A percentile compares a stretch with the other conserved stretches of the same genome.
These are phyloP conservation scores for Erucastrum elatum DNA, from an alignment of 345 rosid genomes.

Conservation along the genomic window DNA sequence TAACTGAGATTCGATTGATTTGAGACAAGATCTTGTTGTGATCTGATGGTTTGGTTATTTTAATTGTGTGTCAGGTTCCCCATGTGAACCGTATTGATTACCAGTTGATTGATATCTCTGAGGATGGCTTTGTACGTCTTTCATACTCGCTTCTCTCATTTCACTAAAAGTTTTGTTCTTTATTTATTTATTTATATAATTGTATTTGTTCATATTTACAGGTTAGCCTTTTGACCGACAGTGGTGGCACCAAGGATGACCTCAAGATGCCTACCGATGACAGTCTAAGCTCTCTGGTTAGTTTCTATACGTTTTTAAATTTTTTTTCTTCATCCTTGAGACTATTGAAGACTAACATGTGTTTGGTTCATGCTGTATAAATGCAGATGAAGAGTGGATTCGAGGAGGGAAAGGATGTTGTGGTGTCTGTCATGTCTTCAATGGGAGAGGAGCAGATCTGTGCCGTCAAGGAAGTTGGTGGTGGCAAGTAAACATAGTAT, in stretches of 20 bases:
- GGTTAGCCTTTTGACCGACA: constrained; percentile 77
- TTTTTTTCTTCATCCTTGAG: not conserved
- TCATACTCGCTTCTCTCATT: not conserved
- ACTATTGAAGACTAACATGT: no score
- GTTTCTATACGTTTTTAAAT: not conserved
- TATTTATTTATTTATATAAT: no score
- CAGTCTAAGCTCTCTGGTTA: constrained; percentile 57
- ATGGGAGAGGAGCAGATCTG: constrained; percentile 97
- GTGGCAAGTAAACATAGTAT: constrained; percentile 41
- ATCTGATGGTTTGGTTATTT: constrained; percentile 5
- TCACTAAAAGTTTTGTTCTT: not conserved
- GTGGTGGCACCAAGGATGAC: constrained; percentile 72
- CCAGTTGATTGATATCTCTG: constrained; percentile 80
- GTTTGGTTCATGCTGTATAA: no score
- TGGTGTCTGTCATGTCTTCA: constrained; percentile 76
- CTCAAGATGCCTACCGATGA: constrained; percentile 84
- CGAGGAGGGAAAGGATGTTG: constrained; percentile 73
- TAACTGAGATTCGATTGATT: not conserved
- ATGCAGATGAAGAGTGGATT: constrained; percentile 71
- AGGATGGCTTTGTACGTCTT: constrained; percentile 73
- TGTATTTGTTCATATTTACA: constrained; percentile 6
- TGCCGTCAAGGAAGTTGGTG: constrained; percentile 78
- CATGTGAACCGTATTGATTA: constrained; percentile 73
- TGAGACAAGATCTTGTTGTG: not conserved
- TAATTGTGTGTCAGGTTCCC: constrained; percentile 50